Evolutionary conservation across 2,329 filamentous ascomycete genomes (phyloP).

Genomic region (Cadophora luteo-olivacea): DNA sequence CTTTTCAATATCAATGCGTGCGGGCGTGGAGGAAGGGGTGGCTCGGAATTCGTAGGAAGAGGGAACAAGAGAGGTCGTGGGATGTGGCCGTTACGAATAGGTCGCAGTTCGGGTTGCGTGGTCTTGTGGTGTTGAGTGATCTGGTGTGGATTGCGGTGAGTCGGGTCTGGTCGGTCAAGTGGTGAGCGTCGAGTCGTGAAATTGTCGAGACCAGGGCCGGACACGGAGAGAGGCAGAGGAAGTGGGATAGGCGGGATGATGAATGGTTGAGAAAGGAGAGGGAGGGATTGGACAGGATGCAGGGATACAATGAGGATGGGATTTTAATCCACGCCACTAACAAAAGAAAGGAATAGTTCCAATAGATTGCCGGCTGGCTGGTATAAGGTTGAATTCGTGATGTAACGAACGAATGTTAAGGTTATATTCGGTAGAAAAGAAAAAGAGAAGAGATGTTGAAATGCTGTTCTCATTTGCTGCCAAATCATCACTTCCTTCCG

Average conservation of each 20-base stretch:
- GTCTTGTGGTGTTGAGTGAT: neutral
- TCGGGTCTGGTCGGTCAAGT: conserved; percentile 1
- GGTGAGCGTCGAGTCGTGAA: conserved; percentile 10
- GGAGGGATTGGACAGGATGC: conserved; percentile 2
- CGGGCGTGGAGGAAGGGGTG: conserved; percentile 11
- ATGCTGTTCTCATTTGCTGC: neutral
- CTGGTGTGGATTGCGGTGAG: conserved; percentile 10
- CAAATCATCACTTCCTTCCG: neutral
- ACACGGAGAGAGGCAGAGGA: neutral
- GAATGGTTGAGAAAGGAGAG: conserved; percentile 10
- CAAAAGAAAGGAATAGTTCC: conserved; percentile 3
- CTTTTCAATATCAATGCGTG: conserved; percentile 16
- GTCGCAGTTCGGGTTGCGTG: conserved; percentile 11
- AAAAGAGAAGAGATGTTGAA: neutral
- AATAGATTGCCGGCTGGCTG: neutral
- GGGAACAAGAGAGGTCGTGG: conserved; percentile 21
- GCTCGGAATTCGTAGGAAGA: conserved; percentile 14
- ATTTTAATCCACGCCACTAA: conserved; percentile 13
- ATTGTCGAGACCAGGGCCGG: neutral
- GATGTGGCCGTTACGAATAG: conserved; percentile 20
- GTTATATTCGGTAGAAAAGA: neutral
- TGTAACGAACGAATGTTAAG: neutral
- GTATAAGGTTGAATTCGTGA: conserved; percentile 4
- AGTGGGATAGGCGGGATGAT: conserved; percentile 11
- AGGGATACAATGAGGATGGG: conserved; percentile 1